Base-by-base conservation (phyloP, 2,329 filamentous ascomycete genomes). In the Exophiala aquamarina region DNA sequence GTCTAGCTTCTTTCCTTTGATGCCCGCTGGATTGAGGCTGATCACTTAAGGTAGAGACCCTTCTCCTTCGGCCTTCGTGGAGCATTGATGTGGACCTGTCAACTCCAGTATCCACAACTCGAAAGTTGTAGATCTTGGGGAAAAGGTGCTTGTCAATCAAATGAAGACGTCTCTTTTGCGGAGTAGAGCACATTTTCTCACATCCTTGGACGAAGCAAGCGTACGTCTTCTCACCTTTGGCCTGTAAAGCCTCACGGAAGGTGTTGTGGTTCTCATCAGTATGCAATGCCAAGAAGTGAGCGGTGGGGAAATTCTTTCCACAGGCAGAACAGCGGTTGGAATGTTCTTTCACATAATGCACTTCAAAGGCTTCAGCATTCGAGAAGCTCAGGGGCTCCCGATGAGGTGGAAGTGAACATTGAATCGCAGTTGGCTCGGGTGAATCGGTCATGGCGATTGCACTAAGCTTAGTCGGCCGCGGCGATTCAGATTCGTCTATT, bases 121-220 rank as follows among this genome's bases (percentile, higher is more conserved):
- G 82, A 61, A 94, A 95, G 67, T 94, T 92, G 69, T 90, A 95
- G 60, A 88, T 87, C 63, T 81, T 83, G 9, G 91, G 92, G 63
- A 93, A 98, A 70, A 85, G 79, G 68, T 98, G 93, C 70, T 95
- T 96, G 73, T 95, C 91, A 57, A 95, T 89, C 56, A 95, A 76
- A 72, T 98, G 92, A 65, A 89, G 81, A 26, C 88, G 79, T 35
- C 93, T 81, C 68, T 95, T 97, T 61, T 88, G 83, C 21, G 86
- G 83, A 3, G 87, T 90, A 45, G 81, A 82, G 70, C 91, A 96
- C 64, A 89, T 84, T 56, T 87, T 81, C 49, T 93, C 88, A 66
- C 93, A 98, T 39, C 78, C 84, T 62, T 95, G 87, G 5, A 96
- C 83, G 61, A 97, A 94, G 70, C 93, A 98, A 4, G 82, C 83